Evolutionary conservation across 257 asterid genomes (phyloP).

Genomic region (Nicotiana tomentosiformis): DNA sequence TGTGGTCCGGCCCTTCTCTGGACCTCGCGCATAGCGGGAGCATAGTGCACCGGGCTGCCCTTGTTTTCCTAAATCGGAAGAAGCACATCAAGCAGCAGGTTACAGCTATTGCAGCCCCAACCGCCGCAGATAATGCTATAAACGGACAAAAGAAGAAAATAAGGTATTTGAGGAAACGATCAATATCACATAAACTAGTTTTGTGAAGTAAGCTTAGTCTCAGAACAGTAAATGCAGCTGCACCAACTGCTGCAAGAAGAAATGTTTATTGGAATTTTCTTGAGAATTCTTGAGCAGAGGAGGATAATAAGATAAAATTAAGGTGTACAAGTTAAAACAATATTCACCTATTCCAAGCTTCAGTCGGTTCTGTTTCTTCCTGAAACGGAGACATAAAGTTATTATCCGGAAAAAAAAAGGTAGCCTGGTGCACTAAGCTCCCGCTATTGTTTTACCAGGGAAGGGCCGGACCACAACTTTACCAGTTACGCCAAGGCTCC

Average conservation of each 20-base stretch:
- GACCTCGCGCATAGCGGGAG: no score
- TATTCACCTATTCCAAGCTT: neutral
- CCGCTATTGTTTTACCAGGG: no score
- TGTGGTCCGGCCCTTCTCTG: no score
- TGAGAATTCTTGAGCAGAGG: neutral
- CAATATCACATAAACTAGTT: no score
- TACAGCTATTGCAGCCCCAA: neutral
- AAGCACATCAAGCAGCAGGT: neutral
- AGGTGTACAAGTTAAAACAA: neutral
- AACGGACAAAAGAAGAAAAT: neutral
- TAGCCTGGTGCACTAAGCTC: no score
- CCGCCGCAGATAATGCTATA: neutral
- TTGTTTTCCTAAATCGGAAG: neutral
- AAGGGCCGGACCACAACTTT: no score
- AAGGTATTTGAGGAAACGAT: neutral
- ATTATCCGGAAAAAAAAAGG: neutral
- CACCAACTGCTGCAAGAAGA: constrained; percentile 34
- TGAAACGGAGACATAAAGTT: neutral
- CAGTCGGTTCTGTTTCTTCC: neutral
- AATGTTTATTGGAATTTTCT: neutral
- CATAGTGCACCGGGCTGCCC: no score
- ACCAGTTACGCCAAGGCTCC: no score
- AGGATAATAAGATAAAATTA: neutral
- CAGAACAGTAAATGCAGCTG: constrained; percentile 3
- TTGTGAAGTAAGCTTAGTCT: no score